Conservation (phyloP, 2,329 filamentous ascomycete genomes). For the Ophiocordyceps sinensis region DNA sequence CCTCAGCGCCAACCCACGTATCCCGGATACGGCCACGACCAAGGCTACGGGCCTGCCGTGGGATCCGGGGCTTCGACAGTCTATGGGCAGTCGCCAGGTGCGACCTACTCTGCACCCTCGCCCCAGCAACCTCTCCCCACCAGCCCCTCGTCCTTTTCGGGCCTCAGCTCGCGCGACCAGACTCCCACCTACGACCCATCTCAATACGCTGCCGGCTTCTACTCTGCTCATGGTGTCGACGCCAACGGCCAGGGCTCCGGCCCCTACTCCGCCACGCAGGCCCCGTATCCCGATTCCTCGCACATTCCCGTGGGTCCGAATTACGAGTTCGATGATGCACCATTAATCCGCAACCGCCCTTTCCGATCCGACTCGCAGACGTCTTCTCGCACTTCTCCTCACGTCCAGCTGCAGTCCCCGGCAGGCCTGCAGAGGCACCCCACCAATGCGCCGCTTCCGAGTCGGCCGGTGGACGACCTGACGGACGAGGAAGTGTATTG, state of each 20-base stretch:
- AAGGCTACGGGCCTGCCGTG: constrained; percentile 23
- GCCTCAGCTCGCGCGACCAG: constrained; percentile 11
- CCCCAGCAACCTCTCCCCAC: constrained; percentile 12
- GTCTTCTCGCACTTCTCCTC: constrained; percentile 32
- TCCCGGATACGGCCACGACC: constrained; percentile 30
- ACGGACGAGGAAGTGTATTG: constrained; percentile 28
- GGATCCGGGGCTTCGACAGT: constrained; percentile 5
- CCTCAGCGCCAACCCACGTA: constrained; percentile 39
- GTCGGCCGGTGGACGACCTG: constrained; percentile 30
- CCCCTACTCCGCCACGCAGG: constrained; percentile 20
- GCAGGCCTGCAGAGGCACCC: constrained; percentile 40
- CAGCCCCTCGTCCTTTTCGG: constrained; percentile 11
- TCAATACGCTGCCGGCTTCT: constrained; percentile 13
- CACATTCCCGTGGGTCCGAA: constrained; percentile 38
- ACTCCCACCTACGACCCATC: constrained; percentile 22
- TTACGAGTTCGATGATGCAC: constrained; percentile 31
- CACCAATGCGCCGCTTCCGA: constrained; percentile 45
- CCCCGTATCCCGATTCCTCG: constrained; percentile 36
- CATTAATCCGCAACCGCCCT: constrained; percentile 27
- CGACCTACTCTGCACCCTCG: constrained; percentile 14
- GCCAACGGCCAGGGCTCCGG: constrained; percentile 4
- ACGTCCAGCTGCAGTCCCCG: constrained; percentile 24
- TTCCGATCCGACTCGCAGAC: constrained; percentile 35
- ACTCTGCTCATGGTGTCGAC: constrained; percentile 12
- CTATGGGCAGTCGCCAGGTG: constrained; percentile 23